phyloP scores from a whole-genome alignment of 805 yeast species.

The Candida chilensis region DNA sequence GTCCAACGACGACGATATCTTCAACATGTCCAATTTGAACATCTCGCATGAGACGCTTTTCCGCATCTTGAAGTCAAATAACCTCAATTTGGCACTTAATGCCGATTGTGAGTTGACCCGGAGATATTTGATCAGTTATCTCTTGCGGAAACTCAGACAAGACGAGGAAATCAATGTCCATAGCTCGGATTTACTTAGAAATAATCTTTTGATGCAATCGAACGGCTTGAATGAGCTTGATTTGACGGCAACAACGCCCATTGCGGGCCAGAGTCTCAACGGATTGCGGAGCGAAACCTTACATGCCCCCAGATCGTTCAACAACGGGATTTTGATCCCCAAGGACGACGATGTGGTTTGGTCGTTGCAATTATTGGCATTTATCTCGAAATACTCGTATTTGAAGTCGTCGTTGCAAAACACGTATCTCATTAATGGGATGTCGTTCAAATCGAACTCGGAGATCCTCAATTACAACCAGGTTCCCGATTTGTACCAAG shows the following conservation, averaged over 20 bases:
- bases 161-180: not conserved
- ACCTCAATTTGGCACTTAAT: too few species aligned
- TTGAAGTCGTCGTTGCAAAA: conserved; percentile 67
- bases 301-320: conserved; percentile 28
- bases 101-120: too few species aligned
- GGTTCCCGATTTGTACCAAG: conserved; percentile 3
- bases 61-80: too few species aligned
- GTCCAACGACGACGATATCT: too few species aligned
- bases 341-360: conserved; percentile 90
- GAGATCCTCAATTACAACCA: conserved; percentile 1
- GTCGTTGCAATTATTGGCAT: conserved; percentile 88
- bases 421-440: conserved; percentile 64
- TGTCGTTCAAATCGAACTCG: conserved; percentile 42
- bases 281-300: too few species aligned
- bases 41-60: too few species aligned
- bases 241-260: too few species aligned
- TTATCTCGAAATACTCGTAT: conserved; percentile 83
- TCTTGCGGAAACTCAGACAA: not conserved
- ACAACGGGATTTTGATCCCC: conserved; percentile 73
- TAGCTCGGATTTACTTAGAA: too few species aligned
- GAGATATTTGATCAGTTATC: not conserved
- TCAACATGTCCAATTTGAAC: too few species aligned
- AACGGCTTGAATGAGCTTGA: too few species aligned
- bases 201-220: too few species aligned
- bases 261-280: too few species aligned